phyloP scores from a whole-genome alignment of 257 asterid genomes.

The Solanum chaucha region DNA sequence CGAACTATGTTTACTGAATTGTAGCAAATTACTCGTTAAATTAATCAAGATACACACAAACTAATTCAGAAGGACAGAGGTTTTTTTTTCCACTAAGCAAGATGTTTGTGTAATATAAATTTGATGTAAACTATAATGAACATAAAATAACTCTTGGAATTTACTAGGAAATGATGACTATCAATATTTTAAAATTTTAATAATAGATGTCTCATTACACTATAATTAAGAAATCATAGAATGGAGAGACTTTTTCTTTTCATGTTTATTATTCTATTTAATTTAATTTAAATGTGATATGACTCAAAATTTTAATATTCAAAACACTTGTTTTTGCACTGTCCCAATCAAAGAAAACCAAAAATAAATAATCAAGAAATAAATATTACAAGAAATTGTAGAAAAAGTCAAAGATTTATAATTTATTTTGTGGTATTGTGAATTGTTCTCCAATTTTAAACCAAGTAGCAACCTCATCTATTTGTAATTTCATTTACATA shows the following conservation, averaged over 20 bases:
- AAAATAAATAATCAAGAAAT: neutral
- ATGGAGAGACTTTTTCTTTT: neutral
- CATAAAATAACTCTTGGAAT: neutral
- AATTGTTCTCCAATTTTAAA: neutral
- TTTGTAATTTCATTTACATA: neutral
- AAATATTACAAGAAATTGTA: neutral
- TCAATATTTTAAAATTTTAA: neutral
- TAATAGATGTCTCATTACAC: neutral
- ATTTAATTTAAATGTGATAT: neutral
- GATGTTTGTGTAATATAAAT: no score
- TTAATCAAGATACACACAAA: neutral
- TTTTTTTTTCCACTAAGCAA: no score
- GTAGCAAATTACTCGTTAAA: accelerated
- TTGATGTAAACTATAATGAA: neutral
- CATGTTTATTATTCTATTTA: neutral
- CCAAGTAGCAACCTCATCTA: neutral
- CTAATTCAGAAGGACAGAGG: neutral
- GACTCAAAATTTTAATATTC: neutral
- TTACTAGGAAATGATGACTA: neutral
- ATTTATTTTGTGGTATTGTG: neutral
- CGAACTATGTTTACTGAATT: neutral
- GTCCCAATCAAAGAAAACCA: neutral
- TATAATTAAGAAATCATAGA: neutral
- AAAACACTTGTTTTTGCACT: neutral
- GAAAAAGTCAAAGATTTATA: neutral